These are phyloP conservation scores for Gossypium anomalum DNA, from an alignment of 345 rosid species.

Conservation along the genomic window DNA sequence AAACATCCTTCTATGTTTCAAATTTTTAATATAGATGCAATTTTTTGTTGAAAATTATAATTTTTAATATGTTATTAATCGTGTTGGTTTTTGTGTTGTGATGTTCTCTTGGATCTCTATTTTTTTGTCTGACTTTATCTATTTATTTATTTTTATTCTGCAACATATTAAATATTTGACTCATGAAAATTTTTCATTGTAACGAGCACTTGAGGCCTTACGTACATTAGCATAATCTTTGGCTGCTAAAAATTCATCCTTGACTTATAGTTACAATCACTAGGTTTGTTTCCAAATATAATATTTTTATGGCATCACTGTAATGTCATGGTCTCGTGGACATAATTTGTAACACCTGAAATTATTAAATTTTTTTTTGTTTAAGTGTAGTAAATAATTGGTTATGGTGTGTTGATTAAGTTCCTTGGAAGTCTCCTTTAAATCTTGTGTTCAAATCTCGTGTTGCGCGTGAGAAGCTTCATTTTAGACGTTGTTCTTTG, in stretches of 20 bases:
- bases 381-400: too few relatives aligned
- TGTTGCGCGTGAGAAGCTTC: too few relatives aligned
- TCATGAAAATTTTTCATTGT: conserved; percentile 87
- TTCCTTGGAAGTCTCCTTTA: too few relatives aligned
- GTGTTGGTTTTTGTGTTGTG: not conserved
- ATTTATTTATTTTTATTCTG: conserved; percentile 15
- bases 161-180: conserved; percentile 99
- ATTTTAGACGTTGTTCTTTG: too few relatives aligned
- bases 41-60: not conserved
- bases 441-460: too few relatives aligned
- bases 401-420: too few relatives aligned
- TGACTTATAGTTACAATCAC: conserved; percentile 90
- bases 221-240: conserved; percentile 80
- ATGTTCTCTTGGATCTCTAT: not conserved
- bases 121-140: not conserved
- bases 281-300: conserved; percentile 50
- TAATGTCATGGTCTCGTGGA: not conserved
- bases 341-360: too few relatives aligned
- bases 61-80: not conserved
- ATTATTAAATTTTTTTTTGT: too few relatives aligned
- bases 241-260: conserved; percentile 89
- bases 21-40: not conserved
- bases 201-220: conserved; percentile 95
- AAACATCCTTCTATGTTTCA: not conserved
- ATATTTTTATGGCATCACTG: not conserved